Conservation (phyloP, 345 rosid species). For the Heritiera fomes region DNA sequence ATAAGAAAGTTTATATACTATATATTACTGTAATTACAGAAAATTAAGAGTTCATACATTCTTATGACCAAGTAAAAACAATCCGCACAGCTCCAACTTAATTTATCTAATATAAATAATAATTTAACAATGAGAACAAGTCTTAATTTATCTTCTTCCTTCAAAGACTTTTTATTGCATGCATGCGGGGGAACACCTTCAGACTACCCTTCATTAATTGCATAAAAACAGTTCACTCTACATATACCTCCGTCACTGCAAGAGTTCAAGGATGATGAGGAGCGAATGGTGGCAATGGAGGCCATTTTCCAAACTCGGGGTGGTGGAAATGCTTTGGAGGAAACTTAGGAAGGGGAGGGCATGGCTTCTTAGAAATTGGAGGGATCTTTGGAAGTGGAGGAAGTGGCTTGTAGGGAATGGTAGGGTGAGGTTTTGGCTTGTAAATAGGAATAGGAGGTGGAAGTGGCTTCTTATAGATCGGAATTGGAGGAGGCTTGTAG, state of each 20-base stretch:
- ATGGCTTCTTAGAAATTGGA: constrained; percentile 36
- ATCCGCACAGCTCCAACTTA: not conserved
- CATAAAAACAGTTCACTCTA: not conserved
- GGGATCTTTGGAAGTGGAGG: constrained; percentile 49
- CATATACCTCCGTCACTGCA: not conserved
- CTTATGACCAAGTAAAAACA: not conserved
- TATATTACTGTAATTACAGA: not conserved
- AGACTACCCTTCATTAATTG: not conserved
- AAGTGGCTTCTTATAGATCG: constrained; percentile 21
- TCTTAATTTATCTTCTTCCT: not conserved
- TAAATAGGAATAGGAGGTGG: constrained; percentile 22
- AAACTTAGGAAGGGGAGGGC: constrained; percentile 28
- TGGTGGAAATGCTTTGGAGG: constrained; percentile 48
- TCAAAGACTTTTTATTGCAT: not conserved
- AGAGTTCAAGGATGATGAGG: constrained; percentile 24
- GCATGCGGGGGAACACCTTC: not conserved
- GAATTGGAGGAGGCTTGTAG: constrained; percentile 23
- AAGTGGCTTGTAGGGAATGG: constrained; percentile 31
- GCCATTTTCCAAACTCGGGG: constrained; percentile 55
- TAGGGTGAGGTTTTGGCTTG: constrained; percentile 37
- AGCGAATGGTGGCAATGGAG: constrained; percentile 40
- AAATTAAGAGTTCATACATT: not conserved
- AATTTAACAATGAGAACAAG: not conserved
- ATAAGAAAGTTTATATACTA: not conserved
- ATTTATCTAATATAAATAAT: not conserved